Evolutionary conservation across 495 filamentous ascomycete species (phyloP), one percentile per base, ranked within the genome.

Genomic region (Tuber indicum): DNA sequence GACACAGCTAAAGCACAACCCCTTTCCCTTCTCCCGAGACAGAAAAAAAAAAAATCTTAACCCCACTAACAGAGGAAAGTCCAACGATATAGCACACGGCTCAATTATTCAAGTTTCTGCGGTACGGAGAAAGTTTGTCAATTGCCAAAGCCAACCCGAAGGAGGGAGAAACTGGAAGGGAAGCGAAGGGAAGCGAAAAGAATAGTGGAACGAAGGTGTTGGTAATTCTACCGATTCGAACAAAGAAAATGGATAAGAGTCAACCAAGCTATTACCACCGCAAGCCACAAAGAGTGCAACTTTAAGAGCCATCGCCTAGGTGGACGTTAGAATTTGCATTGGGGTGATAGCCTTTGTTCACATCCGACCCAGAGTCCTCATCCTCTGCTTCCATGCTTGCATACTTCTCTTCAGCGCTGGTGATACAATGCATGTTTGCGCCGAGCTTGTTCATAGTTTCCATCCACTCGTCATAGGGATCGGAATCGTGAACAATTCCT

Each of bases 371-470:
- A n/a, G 70, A 88, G 14, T 77, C 82, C 42, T 79, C 78, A 32
- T 75, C 75, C 73, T 84, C 81, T 72, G 85, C 85, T 75, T 88
- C 86, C 84, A 88, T 80, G 76, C 84, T 85, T 70, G 89, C 84
- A 82, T 96, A 93, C 81, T 90, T 88, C 81, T 90, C 88, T 84
- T 99, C 95, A 10, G 96, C 95, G 44, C 89, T 88, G 77, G 89
- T 89, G 83, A 99, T 95, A 84, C 93, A 95, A 45, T 90, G 88
- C 86, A 96, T 92, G 84, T 94, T 97, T 47, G 92, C 93, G 26
- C 92, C 90, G 42, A 97, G 86, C 87, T 99, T 99, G 86, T 99
- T 98, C 86, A 99, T 91, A 69, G 96, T 99, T 89, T 99, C 96
- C 83, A 95, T 87, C 86, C 91, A 98, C 86, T 98, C 96, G 75